Base-by-base conservation (phyloP, 1,284 basidiomycete genomes). In the Cystobasidium sp. region DNA sequence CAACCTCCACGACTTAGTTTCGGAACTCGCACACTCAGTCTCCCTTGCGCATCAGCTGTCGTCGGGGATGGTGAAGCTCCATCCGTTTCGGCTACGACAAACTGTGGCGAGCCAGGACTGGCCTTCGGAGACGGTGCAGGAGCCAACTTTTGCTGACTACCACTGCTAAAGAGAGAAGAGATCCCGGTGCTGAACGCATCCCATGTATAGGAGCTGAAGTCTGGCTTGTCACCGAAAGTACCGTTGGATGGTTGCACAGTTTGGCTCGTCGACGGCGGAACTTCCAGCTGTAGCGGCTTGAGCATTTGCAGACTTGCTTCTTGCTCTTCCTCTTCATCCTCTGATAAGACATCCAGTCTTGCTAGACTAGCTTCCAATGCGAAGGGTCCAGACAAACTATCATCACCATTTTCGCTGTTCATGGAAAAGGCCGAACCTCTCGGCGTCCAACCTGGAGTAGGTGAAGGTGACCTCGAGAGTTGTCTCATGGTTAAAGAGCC, bases 311-410 rank as follows among this genome's bases (percentile, higher is more conserved):
- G 39, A 59, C 56, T 63, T 20, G 69, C 37, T 55, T 62, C 46
- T 18, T 53, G 22, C 14, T 66, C 49, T n/a, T 55, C 64, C 16
- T 51, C 64, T 43, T 66, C 64, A 16, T 43, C 64, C n/a, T 66
- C 64, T 3, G 64, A 66, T 24, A 71, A 24, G 2, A 41, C 58
- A 18, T 71, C 69, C 46, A 46, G 31, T n/a, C 51, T 46, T 9
- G 69, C 69, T 20, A 71, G 49, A 18, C 49, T 62, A 12, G 69
- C 69, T 56, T 71, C 69, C 37, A 71, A 46, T 4, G 46, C 61
- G 43, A 71, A 71, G 12, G 64, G 64, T 22, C 64, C 51, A 7
- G 64, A 66, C 47, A 53, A 39, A 22, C 64, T 66, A 6, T 53
- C 69, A 55, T 71, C 69, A 8, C 59, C 69, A 49, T 41, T 10